Base-by-base conservation (phyloP, 345 rosid species). In the Eucalyptus victrix region DNA sequence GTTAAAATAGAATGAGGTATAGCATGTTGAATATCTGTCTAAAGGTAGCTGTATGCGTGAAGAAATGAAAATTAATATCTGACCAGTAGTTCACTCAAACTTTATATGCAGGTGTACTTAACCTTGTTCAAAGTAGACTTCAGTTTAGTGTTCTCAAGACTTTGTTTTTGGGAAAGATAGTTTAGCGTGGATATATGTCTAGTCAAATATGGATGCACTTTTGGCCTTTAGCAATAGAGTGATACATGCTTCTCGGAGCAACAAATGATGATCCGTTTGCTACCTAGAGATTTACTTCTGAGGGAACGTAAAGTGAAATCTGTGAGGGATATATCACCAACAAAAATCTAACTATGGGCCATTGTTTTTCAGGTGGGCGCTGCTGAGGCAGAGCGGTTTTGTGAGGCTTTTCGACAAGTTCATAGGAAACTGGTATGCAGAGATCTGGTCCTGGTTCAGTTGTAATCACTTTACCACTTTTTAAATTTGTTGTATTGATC, bases 381-480 rank as follows among this genome's bases (percentile, higher is more conserved):
- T 49, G 94, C 90, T 37, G 98, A 95, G 85, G 98, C 98, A 5
- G 95, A 95, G 90, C 93, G 93, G 86, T 95, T 97, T 92, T 97
- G 97, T 94, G 88, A 92, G 90, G 95, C 96, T 72, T 97, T 97
- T 80, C 95, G 93, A 90, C 92, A 92, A 91, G 91, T 95, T 88
- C 99, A 97, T 94, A 94, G 91, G 92, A 96, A 94, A 94, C 97
- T 96, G 86, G 99, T 96, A 94, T 62, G 94, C 87, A 76, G 51
- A 23, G 81, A 69, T 69, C 81, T n/a, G 56, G 21, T 83, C 51
- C 19, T 47, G 21, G 45, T 51, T 50, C 49, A n/a, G 24, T 8
- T 23, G 12, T 17, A 54, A 32, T 90, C 44, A 58, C 49, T 90
- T 51, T 12, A 19, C 19, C 28, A 56, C 86, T 44, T 56, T 40